A percentile compares a stretch with the other conserved stretches of the same genome.
phyloP scores from a whole-genome alignment of 176 grass and related monocot species.

The Metroxylon sagu region DNA sequence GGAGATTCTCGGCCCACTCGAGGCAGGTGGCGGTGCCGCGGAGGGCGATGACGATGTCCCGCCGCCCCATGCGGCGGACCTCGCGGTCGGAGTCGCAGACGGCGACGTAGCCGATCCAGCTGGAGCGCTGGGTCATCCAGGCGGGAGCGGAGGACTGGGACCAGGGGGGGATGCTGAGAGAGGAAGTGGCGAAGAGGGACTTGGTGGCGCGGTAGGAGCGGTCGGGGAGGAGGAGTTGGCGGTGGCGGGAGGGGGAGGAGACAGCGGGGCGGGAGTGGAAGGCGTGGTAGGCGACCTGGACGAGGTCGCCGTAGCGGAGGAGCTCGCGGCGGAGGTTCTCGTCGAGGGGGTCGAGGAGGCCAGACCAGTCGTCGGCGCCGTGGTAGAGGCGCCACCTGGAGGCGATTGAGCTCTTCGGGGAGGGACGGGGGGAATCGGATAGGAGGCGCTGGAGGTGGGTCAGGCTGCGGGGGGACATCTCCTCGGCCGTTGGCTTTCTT shows the following conservation, averaged over 20 bases:
- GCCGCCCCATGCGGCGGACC: conserved; percentile 72
- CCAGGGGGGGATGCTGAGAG: conserved; percentile 66
- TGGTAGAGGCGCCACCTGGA: conserved; percentile 57
- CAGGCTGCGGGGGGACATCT: conserved; percentile 79
- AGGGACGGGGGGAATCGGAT: conserved; percentile 52
- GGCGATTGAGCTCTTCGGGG: conserved; percentile 53
- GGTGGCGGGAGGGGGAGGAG: conserved; percentile 28
- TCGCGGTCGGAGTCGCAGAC: conserved; percentile 83
- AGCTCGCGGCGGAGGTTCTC: conserved; percentile 87
- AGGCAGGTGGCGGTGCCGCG: conserved; percentile 80
- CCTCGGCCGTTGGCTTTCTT: conserved; percentile 31
- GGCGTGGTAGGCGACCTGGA: conserved; percentile 66
- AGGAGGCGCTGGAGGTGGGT: conserved; percentile 81
- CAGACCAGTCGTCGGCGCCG: conserved; percentile 46
- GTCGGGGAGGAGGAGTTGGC: conserved; percentile 59
- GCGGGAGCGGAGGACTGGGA: conserved; percentile 43
- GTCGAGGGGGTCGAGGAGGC: conserved; percentile 73
- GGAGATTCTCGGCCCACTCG: conserved; percentile 88
- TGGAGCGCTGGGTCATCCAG: conserved; percentile 84
- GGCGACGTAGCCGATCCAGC: conserved; percentile 86
- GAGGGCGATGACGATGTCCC: conserved; percentile 79
- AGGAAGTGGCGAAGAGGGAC: conserved; percentile 78
- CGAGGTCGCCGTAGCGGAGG: conserved; percentile 76
- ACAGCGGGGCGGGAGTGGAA: conserved; percentile 73
- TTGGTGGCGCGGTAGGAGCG: conserved; percentile 64